Percentiles rank a stretch among this genome's conserved stretches.
These are phyloP conservation scores for Podospora conica DNA, from an alignment of 495 filamentous ascomycete genomes.

Conservation along the genomic window DNA sequence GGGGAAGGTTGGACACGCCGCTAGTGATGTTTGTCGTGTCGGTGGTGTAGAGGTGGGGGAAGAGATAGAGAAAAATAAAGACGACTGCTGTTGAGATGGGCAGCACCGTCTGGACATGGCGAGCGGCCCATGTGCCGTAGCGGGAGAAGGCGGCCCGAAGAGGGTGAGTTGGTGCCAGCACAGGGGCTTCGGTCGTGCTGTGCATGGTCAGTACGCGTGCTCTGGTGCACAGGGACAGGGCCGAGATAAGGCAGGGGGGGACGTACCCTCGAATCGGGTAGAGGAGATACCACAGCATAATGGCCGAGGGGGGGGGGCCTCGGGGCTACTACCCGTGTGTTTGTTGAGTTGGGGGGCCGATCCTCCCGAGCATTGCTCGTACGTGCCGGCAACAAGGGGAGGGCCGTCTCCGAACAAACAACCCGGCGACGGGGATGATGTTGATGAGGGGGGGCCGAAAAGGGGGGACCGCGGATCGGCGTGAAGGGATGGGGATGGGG, in stretches of 20 bases:
- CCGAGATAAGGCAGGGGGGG: constrained; percentile 1
- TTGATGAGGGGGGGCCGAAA: not conserved
- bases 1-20: constrained; percentile 56
- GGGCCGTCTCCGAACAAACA: not conserved
- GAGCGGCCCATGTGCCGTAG: constrained; percentile 57
- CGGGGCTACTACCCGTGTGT: not conserved
- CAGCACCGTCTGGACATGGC: constrained; percentile 60
- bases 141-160: constrained; percentile 53
- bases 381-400: not conserved
- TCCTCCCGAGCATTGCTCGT: constrained; percentile 11
- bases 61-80: constrained; percentile 57
- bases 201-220: constrained; percentile 8
- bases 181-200: constrained; percentile 58
- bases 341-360: not conserved
- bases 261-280: constrained; percentile 58
- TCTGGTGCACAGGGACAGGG: not conserved
- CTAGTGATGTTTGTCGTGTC: constrained; percentile 52
- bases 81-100: constrained; percentile 58
- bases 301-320: not conserved
- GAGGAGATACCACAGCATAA: constrained; percentile 57
- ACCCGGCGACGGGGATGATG: not conserved
- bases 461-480: not conserved
- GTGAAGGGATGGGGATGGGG: not conserved
- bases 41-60: constrained; percentile 60
- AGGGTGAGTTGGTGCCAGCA: constrained; percentile 52